Evolutionary conservation across 176 grass and related monocot genomes (phyloP).

Genomic region (Alloteropsis semialata): DNA sequence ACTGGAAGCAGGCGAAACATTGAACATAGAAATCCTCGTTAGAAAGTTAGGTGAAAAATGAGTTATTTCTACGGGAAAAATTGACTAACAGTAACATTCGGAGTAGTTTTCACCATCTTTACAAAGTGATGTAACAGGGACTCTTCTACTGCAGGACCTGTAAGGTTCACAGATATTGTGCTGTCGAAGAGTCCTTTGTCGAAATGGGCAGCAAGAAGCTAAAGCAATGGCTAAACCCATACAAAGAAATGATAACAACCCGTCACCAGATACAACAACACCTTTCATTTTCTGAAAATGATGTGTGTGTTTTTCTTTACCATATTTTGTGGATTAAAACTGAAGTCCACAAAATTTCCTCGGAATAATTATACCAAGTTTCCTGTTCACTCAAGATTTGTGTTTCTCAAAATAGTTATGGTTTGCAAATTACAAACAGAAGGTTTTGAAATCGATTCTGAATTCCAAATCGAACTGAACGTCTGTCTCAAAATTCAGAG

Average conservation of each 20-base stretch:
- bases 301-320: not conserved
- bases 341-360: not conserved
- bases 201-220: constrained; percentile 6
- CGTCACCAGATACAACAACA: not conserved
- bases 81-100: not conserved
- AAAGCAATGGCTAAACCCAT: not conserved
- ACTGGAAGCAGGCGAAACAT: not conserved
- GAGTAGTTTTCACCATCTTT: not conserved
- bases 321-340: not conserved
- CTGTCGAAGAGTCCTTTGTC: not conserved
- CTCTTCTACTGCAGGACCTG: not conserved
- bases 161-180: not conserved
- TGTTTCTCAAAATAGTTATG: not conserved
- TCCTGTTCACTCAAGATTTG: not conserved
- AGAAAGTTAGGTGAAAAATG: no score
- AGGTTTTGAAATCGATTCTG: not conserved
- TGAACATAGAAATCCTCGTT: not conserved
- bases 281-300: constrained; percentile 8
- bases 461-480: not conserved
- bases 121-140: not conserved
- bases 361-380: not conserved
- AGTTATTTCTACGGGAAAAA: no score
- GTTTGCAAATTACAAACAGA: not conserved
- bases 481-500: constrained; percentile 33
- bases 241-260: not conserved